Evolutionary conservation across 345 rosid species (phyloP).

Genomic region (Psidium friedrichsthalianum): DNA sequence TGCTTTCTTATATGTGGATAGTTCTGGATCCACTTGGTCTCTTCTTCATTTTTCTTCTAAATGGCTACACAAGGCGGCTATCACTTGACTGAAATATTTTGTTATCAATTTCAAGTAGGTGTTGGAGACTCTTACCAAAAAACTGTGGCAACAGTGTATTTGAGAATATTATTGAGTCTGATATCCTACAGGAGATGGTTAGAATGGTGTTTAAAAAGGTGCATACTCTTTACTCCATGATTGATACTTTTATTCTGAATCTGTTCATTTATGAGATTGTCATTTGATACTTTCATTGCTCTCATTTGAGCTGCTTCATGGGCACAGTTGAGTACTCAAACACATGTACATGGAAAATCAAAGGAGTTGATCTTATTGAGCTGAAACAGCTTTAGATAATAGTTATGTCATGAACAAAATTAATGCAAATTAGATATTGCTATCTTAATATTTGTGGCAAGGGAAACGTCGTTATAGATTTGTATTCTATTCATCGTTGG

Average conservation of each 20-base stretch:
- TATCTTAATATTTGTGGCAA: neutral
- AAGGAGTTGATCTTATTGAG: neutral
- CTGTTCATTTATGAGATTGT: neutral
- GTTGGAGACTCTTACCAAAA: conserved; percentile 88
- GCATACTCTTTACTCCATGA: neutral
- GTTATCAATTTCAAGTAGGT: conserved; percentile 27
- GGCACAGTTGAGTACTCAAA: neutral
- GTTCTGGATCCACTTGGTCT: neutral
- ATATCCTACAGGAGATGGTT: conserved; percentile 88
- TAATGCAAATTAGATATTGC: neutral
- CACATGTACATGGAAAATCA: neutral
- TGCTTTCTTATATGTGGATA: neutral
- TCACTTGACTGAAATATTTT: neutral
- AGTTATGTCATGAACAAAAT: neutral
- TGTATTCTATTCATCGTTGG: neutral
- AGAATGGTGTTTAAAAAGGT: conserved; percentile 95
- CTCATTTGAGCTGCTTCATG: neutral
- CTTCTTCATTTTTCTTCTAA: neutral
- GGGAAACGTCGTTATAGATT: neutral
- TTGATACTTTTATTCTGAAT: neutral
- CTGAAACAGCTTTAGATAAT: neutral
- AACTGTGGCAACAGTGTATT: conserved; percentile 81
- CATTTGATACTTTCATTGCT: neutral
- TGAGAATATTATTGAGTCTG: conserved; percentile 75
- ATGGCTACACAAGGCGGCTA: neutral